phyloP scores from a whole-genome alignment of 257 asterid genomes.

The Solanum pennellii region DNA sequence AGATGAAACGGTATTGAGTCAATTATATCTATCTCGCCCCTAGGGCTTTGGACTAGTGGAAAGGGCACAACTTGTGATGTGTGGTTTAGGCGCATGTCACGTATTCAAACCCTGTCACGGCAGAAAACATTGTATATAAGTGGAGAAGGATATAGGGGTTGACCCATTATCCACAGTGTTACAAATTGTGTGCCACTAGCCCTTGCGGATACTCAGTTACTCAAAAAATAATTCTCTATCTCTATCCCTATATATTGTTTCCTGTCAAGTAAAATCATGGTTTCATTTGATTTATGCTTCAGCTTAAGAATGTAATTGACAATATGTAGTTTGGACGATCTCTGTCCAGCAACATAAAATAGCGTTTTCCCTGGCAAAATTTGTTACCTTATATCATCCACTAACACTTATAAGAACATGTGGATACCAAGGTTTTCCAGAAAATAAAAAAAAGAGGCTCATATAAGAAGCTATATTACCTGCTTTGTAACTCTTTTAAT shows the following conservation, averaged over 20 bases:
- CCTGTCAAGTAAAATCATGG: neutral
- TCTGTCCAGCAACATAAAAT: neutral
- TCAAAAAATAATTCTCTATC: neutral
- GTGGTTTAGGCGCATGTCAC: neutral
- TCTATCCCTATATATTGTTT: neutral
- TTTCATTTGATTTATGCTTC: neutral
- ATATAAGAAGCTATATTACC: conserved; percentile 21
- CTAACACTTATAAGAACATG: neutral
- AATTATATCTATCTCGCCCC: neutral
- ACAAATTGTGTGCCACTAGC: neutral
- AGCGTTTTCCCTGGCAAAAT: neutral
- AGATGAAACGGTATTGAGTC: neutral
- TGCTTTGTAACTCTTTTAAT: conserved; percentile 80
- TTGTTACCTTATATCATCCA: neutral
- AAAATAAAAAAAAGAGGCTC: neutral
- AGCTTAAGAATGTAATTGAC: neutral
- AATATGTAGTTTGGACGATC: neutral
- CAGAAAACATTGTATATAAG: neutral
- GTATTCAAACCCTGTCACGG: neutral
- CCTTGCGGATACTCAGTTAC: neutral
- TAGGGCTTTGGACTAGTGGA: neutral
- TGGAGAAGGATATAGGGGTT: neutral
- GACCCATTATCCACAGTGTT: neutral
- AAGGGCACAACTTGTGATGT: neutral
- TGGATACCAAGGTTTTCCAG: neutral